A percentile compares a stretch with the other conserved stretches of the same genome.
Conservation (phyloP, 2,329 filamentous ascomycete species). For the Aspergillus pseudoterreus region DNA sequence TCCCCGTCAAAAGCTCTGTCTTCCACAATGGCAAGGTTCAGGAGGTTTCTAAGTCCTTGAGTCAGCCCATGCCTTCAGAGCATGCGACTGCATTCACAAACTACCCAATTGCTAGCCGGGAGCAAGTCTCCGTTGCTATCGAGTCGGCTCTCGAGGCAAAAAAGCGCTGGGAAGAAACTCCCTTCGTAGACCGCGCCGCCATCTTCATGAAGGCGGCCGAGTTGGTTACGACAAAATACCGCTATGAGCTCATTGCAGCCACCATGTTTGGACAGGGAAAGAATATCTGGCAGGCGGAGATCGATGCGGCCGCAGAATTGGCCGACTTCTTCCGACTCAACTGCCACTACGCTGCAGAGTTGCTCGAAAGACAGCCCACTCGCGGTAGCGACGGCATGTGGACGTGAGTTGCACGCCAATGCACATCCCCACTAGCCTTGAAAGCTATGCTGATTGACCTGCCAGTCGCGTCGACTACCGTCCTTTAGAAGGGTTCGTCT, state of each 20-base stretch:
- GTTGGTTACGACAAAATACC: constrained; percentile 81
- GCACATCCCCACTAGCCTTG: no score
- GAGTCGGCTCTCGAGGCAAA: constrained; percentile 78
- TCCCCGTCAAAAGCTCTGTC: constrained; percentile 30
- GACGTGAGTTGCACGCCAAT: constrained; percentile 54
- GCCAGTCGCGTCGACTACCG: constrained; percentile 74
- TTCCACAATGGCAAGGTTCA: constrained; percentile 28
- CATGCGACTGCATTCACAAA: constrained; percentile 62
- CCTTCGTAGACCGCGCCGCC: constrained; percentile 83
- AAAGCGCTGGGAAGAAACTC: constrained; percentile 74
- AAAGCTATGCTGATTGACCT: neutral
- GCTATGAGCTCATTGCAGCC: constrained; percentile 90
- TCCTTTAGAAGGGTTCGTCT: constrained; percentile 89
- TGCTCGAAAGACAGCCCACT: constrained; percentile 77
- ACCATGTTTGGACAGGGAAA: constrained; percentile 96
- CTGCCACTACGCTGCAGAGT: constrained; percentile 74
- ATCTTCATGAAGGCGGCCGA: constrained; percentile 94
- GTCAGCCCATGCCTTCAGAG: constrained; percentile 28
- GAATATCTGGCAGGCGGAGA: constrained; percentile 96
- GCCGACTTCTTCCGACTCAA: constrained; percentile 72
- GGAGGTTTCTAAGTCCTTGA: constrained; percentile 17
- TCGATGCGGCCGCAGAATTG: constrained; percentile 85
- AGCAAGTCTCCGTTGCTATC: constrained; percentile 74
- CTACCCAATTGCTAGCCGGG: constrained; percentile 73
- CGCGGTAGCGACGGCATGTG: constrained; percentile 80